Conservation (phyloP, 176 grass and related monocot species). For the Paspalum vaginatum region DNA sequence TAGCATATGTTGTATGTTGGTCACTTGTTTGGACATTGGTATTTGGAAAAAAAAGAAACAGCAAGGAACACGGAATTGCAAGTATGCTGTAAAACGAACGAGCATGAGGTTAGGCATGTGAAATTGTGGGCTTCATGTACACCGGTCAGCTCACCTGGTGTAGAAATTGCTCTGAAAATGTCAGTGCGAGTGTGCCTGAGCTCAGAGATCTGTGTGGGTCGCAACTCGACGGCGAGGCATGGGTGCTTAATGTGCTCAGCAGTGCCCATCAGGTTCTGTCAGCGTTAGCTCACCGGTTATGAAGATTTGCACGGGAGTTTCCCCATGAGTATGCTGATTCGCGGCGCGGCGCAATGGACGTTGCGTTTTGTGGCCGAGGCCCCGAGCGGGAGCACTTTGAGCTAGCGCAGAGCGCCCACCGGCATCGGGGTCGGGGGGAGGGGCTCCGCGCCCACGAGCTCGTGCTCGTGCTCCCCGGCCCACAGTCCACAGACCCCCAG, state of each 20-base stretch:
- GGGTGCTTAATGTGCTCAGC: background rate
- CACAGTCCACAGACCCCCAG: too few relatives aligned
- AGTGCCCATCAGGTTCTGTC: background rate
- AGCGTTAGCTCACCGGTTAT: background rate
- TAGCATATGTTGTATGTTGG: background rate
- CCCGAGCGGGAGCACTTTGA: too few relatives aligned
- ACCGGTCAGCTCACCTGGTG: background rate
- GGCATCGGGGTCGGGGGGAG: background rate
- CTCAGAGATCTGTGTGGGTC: background rate
- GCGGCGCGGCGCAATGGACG: background rate
- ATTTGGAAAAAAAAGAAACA: background rate
- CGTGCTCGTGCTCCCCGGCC: background rate
- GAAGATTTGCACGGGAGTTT: background rate
- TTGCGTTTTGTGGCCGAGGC: background rate
- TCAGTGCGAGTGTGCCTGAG: background rate
- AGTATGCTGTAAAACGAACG: background rate
- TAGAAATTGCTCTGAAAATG: constrained; percentile 17
- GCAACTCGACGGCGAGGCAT: too few relatives aligned
- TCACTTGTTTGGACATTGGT: background rate
- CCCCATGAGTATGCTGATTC: too few relatives aligned
- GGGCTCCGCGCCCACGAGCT: background rate
- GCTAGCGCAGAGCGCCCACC: background rate
- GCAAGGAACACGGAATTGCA: constrained; percentile 2
- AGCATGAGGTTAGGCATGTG: constrained; percentile 21
- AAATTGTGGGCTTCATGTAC: constrained; percentile 17